phyloP scores from a whole-genome alignment of 306 rosid species.

The Biancaea sappan region DNA sequence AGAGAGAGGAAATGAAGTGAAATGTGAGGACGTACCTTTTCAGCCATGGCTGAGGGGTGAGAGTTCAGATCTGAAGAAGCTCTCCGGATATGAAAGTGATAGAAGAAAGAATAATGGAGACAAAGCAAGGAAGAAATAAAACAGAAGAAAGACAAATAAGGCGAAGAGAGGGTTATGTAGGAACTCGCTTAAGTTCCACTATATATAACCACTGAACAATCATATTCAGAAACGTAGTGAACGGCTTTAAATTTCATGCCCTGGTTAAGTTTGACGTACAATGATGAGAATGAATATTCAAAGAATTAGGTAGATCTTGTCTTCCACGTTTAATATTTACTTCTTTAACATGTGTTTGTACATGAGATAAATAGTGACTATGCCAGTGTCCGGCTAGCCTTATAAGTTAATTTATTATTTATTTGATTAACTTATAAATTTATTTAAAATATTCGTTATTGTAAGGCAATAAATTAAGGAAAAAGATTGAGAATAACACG shows the following conservation, averaged over 20 bases:
- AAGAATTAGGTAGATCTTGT: too few relatives aligned
- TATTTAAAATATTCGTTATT: too few relatives aligned
- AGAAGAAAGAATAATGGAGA: neutral
- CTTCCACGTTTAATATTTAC: too few relatives aligned
- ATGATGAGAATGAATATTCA: neutral
- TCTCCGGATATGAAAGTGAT: neutral
- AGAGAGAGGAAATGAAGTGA: too few relatives aligned
- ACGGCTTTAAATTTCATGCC: constrained; percentile 24
- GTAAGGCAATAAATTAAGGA: too few relatives aligned
- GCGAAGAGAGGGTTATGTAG: constrained; percentile 9
- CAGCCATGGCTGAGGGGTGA: constrained; percentile 39
- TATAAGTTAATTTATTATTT: too few relatives aligned
- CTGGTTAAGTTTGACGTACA: neutral
- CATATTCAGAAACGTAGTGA: constrained; percentile 24
- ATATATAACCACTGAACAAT: constrained; percentile 4
- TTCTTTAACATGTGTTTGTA: constrained; percentile 4
- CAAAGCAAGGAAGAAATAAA: neutral
- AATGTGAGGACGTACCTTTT: constrained; percentile 45
- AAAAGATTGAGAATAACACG: too few relatives aligned
- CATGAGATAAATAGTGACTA: neutral
- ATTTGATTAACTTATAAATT: too few relatives aligned
- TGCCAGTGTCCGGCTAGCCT: too few relatives aligned
- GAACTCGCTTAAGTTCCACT: neutral
- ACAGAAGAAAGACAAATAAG: neutral
- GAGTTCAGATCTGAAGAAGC: neutral